A percentile compares a stretch with the other conserved stretches of the same genome.
Evolutionary conservation across 352 stramenopile species (phyloP).

Genomic region (Phytophthora parvispora): DNA sequence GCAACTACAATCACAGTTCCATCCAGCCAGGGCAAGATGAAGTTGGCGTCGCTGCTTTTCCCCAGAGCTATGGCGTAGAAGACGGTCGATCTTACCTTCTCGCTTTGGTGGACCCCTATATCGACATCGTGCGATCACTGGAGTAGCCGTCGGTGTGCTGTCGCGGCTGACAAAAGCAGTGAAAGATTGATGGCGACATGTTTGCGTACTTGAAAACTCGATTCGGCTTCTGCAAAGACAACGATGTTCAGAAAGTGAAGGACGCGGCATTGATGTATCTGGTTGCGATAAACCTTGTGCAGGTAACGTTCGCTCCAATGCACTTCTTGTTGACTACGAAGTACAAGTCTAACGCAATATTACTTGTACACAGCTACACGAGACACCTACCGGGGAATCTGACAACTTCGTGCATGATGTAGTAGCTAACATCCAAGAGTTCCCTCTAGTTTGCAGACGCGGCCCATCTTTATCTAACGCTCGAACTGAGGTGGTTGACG

Average conservation of each 20-base stretch:
- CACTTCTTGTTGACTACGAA: neutral
- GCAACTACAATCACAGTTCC: too few species aligned
- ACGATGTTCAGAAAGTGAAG: neutral
- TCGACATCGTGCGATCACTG: neutral
- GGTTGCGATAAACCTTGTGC: neutral
- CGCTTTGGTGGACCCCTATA: neutral
- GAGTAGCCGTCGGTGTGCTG: neutral
- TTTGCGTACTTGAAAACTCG: neutral
- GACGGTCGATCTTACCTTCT: neutral
- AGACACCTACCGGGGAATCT: neutral
- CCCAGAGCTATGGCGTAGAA: neutral
- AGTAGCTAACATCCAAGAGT: neutral
- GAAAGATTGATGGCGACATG: neutral
- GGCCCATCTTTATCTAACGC: neutral
- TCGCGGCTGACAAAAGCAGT: neutral
- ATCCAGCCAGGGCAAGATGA: too few species aligned
- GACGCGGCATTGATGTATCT: neutral
- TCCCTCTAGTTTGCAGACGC: neutral
- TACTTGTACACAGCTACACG: neutral
- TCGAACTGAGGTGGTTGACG: neutral
- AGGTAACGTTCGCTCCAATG: neutral
- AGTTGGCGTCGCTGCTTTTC: neutral
- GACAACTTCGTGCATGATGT: neutral
- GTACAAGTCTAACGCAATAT: neutral
- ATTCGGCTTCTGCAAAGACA: neutral